A percentile compares a stretch with the other conserved stretches of the same genome.
phyloP scores from a whole-genome alignment of 495 filamentous ascomycete genomes.

The Talaromyces thailandensis region DNA sequence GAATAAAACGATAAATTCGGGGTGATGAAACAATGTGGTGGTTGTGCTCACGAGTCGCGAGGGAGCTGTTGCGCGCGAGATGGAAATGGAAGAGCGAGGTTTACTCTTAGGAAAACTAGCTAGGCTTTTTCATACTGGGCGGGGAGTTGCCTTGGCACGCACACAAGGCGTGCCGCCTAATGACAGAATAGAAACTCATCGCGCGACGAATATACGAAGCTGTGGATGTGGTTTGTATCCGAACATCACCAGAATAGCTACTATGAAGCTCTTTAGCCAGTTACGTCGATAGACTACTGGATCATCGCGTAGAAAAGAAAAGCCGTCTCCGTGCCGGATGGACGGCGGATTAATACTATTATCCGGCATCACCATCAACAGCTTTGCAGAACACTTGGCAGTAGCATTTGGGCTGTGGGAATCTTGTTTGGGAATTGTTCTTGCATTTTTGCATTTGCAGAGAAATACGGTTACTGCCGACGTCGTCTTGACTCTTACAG shows the following conservation, averaged over 20 bases:
- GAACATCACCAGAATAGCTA: background rate
- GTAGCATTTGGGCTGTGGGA: background rate
- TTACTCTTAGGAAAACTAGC: background rate
- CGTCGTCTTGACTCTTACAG: background rate
- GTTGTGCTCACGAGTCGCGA: background rate
- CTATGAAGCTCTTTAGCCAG: background rate
- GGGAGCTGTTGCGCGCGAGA: background rate
- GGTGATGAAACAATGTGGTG: background rate
- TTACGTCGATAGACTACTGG: background rate
- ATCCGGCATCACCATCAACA: background rate
- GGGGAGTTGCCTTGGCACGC: slow-evolving; percentile 5
- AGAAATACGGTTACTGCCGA: background rate
- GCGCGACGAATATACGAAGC: slow-evolving; percentile 3
- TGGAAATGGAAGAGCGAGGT: background rate
- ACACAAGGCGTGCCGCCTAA: background rate
- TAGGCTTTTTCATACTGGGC: slow-evolving; percentile 5
- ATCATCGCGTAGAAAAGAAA: slow-evolving; percentile 10
- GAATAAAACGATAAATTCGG: slow-evolving; percentile 7
- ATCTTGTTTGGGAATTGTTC: background rate
- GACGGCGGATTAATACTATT: slow-evolving; percentile 8
- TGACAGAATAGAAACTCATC: background rate
- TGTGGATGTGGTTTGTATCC: background rate
- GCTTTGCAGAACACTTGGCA: background rate
- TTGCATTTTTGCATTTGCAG: background rate
- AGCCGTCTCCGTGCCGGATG: slow-evolving; percentile 8